phyloP scores from a whole-genome alignment of 1,139 yeast genomes.

The Arxiozyma bovina region DNA sequence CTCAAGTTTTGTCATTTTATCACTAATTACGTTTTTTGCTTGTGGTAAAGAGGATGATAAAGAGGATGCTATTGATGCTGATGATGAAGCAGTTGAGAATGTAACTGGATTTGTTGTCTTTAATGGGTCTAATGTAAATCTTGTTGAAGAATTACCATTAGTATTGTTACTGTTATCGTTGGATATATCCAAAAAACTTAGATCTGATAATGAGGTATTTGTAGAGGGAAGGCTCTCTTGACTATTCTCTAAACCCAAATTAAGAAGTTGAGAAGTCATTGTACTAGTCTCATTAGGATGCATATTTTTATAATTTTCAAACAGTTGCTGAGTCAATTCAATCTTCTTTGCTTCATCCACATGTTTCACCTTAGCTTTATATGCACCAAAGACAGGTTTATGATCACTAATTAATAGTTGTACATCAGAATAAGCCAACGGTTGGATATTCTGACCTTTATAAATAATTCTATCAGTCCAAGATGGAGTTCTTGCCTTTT shows the following conservation, averaged over 20 bases:
- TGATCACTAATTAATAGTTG: constrained; percentile 71
- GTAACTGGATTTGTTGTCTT: not conserved
- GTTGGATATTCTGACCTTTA: constrained; percentile 45
- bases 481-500: constrained; percentile 87
- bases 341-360: constrained; percentile 51
- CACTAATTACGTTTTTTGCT: constrained; percentile 2
- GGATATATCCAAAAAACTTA: not conserved
- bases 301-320: constrained; percentile 39
- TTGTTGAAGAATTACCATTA: not conserved
- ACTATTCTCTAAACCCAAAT: constrained; percentile 9
- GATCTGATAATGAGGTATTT: not conserved
- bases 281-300: constrained; percentile 23
- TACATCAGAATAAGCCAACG: constrained; percentile 51
- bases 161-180: not conserved
- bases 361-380: constrained; percentile 51
- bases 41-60: constrained; percentile 5
- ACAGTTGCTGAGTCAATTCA: constrained; percentile 43
- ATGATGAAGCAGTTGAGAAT: constrained; percentile 1
- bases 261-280: constrained; percentile 17
- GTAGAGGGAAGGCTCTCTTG: not conserved
- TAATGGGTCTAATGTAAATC: not conserved
- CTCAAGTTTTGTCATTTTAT: not conserved
- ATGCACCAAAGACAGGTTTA: constrained; percentile 80
- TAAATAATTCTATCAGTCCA: constrained; percentile 91
- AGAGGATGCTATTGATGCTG: constrained; percentile 4